phyloP scores from a whole-genome alignment of 2,329 filamentous ascomycete genomes.

The Metarhizium robertsii region DNA sequence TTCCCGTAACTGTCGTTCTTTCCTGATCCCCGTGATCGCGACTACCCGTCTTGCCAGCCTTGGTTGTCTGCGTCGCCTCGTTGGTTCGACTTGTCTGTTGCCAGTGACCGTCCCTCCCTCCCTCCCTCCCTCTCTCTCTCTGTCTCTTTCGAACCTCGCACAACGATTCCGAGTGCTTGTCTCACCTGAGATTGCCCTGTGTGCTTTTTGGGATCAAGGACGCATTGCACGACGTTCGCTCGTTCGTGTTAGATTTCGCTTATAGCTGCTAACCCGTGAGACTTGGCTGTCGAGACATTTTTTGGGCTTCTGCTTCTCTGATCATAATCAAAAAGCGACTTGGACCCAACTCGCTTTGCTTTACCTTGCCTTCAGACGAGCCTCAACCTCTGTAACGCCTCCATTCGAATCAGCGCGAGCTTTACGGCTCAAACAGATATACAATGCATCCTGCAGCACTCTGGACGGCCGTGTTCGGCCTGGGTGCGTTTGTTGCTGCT shows the following conservation, averaged over 20 bases:
- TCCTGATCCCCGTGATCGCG: background rate
- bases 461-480: conserved; percentile 24
- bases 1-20: background rate
- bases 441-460: conserved; percentile 30
- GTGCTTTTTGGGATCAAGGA: conserved; percentile 2
- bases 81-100: background rate
- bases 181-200: background rate
- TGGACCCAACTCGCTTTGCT: background rate
- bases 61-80: background rate
- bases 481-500: conserved; percentile 25
- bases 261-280: background rate
- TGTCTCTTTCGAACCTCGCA: background rate
- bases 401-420: background rate
- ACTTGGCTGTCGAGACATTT: background rate
- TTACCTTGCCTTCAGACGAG: background rate
- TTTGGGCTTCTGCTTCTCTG: background rate
- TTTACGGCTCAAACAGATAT: background rate
- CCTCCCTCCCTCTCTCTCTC: background rate
- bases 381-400: background rate
- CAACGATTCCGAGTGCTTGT: background rate
- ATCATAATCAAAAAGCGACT: background rate
- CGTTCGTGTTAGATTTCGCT: background rate
- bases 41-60: background rate
- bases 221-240: background rate
- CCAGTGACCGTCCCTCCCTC: too few species aligned